These are phyloP conservation scores for Petrea volubilis DNA, from an alignment of 257 asterid genomes.

Conservation along the genomic window DNA sequence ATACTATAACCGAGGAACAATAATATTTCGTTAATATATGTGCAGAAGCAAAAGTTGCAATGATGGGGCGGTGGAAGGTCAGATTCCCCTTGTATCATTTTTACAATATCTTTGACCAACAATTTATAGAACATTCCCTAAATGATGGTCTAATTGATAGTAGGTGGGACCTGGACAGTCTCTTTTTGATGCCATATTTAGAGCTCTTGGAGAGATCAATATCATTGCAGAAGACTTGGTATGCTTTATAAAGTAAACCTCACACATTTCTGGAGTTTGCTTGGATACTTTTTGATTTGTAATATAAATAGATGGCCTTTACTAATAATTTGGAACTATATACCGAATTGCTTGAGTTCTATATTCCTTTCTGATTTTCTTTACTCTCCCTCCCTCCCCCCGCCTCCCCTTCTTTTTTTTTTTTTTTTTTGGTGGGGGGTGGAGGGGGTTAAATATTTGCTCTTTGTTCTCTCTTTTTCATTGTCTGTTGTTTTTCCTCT, in stretches of 20 bases:
- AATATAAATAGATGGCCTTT: background rate
- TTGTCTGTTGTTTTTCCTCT: too few relatives aligned
- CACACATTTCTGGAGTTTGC: background rate
- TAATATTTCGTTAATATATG: constrained; percentile 21
- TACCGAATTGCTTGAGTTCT: background rate
- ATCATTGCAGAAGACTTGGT: constrained; percentile 99
- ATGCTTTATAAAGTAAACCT: constrained; percentile 25
- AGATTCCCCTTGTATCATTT: constrained; percentile 22
- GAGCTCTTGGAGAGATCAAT: constrained; percentile 80
- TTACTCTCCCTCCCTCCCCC: background rate
- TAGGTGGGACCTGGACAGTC: constrained; percentile 96
- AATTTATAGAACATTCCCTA: constrained; percentile 24
- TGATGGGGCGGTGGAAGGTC: constrained; percentile 92
- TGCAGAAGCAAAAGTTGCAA: constrained; percentile 90
- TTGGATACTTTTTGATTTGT: background rate
- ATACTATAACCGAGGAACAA: constrained; percentile 18
- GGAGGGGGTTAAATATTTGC: too few relatives aligned
- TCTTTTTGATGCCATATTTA: constrained; percentile 74
- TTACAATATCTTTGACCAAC: constrained; percentile 19
- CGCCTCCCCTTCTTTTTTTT: background rate
- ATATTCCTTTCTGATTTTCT: background rate
- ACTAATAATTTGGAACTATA: background rate
- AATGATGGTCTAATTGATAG: constrained; percentile 40
- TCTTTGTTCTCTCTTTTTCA: too few relatives aligned
- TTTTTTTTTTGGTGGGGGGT: background rate